Conservation (phyloP, 1,284 basidiomycete species). For the Athelia sp. region DNA sequence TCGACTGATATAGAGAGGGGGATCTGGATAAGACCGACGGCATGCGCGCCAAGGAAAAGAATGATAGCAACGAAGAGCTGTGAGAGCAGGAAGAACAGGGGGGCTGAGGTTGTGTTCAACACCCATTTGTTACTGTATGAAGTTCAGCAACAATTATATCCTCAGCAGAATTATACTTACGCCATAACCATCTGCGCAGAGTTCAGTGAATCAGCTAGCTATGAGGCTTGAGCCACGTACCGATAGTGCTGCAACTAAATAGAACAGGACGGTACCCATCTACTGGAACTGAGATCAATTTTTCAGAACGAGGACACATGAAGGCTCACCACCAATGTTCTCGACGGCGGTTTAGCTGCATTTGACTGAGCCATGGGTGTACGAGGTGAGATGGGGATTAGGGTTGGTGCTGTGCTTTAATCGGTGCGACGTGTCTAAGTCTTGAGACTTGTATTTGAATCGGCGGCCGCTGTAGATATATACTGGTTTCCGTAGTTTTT, state of each 20-base stretch:
- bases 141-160: constrained; percentile 3
- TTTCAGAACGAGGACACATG: constrained; percentile 4
- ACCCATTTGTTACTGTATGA: constrained; percentile 81
- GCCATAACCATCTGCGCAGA: constrained; percentile 71
- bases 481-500: neutral
- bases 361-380: constrained; percentile 12
- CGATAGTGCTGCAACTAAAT: constrained; percentile 75
- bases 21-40: constrained; percentile 56
- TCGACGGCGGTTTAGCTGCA: constrained; percentile 10
- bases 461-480: too few relatives aligned
- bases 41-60: constrained; percentile 64
- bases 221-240: constrained; percentile 42
- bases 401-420: too few relatives aligned
- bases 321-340: constrained; percentile 15
- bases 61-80: constrained; percentile 77
- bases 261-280: constrained; percentile 69
- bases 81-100: constrained; percentile 81
- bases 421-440: too few relatives aligned
- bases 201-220: neutral
- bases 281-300: constrained; percentile 21
- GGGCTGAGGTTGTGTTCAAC: constrained; percentile 58
- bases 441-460: too few relatives aligned
- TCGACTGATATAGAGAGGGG: constrained; percentile 55
- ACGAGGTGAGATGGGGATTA: neutral
- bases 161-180: constrained; percentile 34